Evolutionary conservation across 805 yeast species (phyloP).

Genomic region (Saccharomycopsis fodiens): DNA sequence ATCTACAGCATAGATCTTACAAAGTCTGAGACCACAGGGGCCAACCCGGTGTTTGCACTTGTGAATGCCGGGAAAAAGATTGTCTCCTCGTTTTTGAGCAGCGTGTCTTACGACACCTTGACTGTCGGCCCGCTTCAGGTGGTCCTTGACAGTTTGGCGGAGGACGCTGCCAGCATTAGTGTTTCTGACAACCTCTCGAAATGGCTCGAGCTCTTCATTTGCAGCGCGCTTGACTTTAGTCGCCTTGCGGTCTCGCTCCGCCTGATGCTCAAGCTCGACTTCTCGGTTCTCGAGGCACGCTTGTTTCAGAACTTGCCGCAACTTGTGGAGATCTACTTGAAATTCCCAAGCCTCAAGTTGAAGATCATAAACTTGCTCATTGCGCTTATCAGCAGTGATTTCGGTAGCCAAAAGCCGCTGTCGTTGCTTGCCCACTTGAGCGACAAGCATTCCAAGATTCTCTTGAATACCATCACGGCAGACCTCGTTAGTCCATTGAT

Average conservation of each 20-base stretch:
- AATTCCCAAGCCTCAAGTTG: conserved; percentile 39
- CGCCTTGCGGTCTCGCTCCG: conserved; percentile 52
- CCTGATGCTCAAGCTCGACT: conserved; percentile 32
- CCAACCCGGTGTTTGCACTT: conserved; percentile 31
- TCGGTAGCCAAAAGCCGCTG: conserved; percentile 39
- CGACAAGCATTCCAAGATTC: conserved; percentile 46
- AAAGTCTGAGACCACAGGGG: background rate
- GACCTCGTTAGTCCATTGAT: conserved; percentile 55
- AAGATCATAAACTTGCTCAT: conserved; percentile 50
- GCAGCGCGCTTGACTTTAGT: conserved; percentile 46
- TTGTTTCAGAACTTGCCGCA: conserved; percentile 49
- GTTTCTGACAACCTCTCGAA: conserved; percentile 37
- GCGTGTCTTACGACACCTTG: conserved; percentile 43
- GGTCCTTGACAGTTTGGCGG: conserved; percentile 40
- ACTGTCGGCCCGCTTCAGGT: conserved; percentile 46
- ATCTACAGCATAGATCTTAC: conserved; percentile 46
- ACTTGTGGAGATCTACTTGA: conserved; percentile 51
- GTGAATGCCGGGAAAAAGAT: conserved; percentile 45
- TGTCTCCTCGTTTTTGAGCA: conserved; percentile 46
- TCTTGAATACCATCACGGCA: conserved; percentile 50
- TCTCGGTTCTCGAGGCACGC: conserved; percentile 58
- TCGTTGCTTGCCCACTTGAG: conserved; percentile 80
- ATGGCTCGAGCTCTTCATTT: conserved; percentile 44
- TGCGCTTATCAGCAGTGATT: conserved; percentile 43
- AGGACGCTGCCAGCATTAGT: conserved; percentile 29